phyloP scores from a whole-genome alignment of 2,329 filamentous ascomycete species.

The Orbilia quercus region DNA sequence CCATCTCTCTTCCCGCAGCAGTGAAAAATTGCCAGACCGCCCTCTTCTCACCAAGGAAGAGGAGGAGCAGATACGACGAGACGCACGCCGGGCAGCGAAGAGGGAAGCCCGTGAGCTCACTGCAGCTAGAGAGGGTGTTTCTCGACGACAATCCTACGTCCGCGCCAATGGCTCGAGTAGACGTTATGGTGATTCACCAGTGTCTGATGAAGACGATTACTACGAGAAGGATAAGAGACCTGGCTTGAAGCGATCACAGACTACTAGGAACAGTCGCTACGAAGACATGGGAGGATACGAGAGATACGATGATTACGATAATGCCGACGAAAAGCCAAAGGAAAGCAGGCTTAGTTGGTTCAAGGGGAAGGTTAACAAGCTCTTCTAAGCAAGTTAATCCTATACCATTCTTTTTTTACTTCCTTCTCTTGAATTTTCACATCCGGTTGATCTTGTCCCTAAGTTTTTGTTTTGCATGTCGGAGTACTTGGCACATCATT shows the following conservation, averaged over 20 bases:
- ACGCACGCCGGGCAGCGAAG: slow-evolving; percentile 38
- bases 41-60: slow-evolving; percentile 55
- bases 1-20: slow-evolving; percentile 45
- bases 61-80: slow-evolving; percentile 51
- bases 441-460: neutral
- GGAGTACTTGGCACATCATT: slow-evolving; percentile 15
- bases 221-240: slow-evolving; percentile 36
- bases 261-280: slow-evolving; percentile 31
- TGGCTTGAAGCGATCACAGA: slow-evolving; percentile 40
- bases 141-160: slow-evolving; percentile 28
- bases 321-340: slow-evolving; percentile 35
- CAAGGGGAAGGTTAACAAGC: slow-evolving; percentile 50
- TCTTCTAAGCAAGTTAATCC: slow-evolving; percentile 35
- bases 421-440: slow-evolving; percentile 3
- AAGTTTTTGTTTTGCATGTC: slow-evolving; percentile 19
- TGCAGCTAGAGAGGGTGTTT: slow-evolving; percentile 32
- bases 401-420: neutral
- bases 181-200: slow-evolving; percentile 41
- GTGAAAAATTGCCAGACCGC: slow-evolving; percentile 45
- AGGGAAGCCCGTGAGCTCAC: slow-evolving; percentile 49
- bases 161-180: slow-evolving; percentile 29
- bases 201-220: slow-evolving; percentile 46
- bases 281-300: slow-evolving; percentile 45
- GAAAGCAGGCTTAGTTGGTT: slow-evolving; percentile 49
- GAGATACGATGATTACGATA: slow-evolving; percentile 36